phyloP scores from a whole-genome alignment of 2,329 filamentous ascomycete genomes.

The Cadophora malorum region DNA sequence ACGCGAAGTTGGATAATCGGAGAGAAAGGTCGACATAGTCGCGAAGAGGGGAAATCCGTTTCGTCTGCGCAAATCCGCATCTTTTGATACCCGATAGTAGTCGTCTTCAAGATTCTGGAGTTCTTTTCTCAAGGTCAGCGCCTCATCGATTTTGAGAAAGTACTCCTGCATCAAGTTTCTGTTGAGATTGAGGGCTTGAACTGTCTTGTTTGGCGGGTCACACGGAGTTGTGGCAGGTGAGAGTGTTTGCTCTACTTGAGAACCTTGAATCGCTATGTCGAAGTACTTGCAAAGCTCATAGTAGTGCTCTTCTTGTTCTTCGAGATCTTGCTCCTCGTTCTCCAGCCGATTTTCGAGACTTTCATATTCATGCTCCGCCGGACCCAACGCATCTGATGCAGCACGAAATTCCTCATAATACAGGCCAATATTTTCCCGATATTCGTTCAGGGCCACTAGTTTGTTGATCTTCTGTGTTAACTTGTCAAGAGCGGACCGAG shows the following conservation, averaged over 20 bases:
- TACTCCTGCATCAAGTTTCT: slow-evolving; percentile 29
- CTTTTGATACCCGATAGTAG: slow-evolving; percentile 25
- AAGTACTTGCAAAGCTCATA: slow-evolving; percentile 26
- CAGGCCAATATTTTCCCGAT: slow-evolving; percentile 25
- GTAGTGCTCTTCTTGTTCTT: slow-evolving; percentile 37
- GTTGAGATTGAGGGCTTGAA: slow-evolving; percentile 22
- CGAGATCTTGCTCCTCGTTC: slow-evolving; percentile 33
- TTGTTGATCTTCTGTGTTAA: slow-evolving; percentile 32
- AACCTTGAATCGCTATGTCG: slow-evolving; percentile 15
- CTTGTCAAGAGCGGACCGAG: slow-evolving; percentile 28
- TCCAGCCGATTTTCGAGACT: slow-evolving; percentile 30
- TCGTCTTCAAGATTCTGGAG: slow-evolving; percentile 33
- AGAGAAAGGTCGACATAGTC: slow-evolving; percentile 29
- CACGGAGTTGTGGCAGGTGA: slow-evolving; percentile 32
- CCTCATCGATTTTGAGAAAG: slow-evolving; percentile 28
- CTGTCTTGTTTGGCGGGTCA: slow-evolving; percentile 20
- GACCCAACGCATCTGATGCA: slow-evolving; percentile 34
- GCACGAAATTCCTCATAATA: slow-evolving; percentile 32
- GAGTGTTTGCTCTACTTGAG: slow-evolving; percentile 26
- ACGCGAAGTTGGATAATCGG: slow-evolving; percentile 32
- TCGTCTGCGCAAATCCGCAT: slow-evolving; percentile 29
- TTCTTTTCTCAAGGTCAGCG: slow-evolving; percentile 29
- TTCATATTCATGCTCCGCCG: slow-evolving; percentile 32
- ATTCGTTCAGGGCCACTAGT: slow-evolving; percentile 27
- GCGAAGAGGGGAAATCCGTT: slow-evolving; percentile 28